These are phyloP conservation scores for Paraphaeosphaeria sporulosa DNA, from an alignment of 2,329 filamentous ascomycete species.

Conservation along the genomic window DNA sequence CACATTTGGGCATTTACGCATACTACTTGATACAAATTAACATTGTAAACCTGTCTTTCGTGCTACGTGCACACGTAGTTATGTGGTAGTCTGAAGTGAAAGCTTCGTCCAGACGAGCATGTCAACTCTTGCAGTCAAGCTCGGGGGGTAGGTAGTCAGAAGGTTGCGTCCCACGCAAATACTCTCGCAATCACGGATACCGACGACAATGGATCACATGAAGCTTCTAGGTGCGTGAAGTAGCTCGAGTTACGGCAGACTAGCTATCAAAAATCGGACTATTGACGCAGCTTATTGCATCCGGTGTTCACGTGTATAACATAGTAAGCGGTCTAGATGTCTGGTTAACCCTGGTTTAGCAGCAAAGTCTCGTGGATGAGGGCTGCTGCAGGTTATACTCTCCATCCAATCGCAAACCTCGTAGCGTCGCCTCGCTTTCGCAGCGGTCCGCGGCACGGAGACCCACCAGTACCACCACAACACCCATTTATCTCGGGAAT, in stretches of 20 bases:
- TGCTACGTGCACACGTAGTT: not conserved
- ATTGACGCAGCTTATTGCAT: too few relatives aligned
- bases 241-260: too few relatives aligned
- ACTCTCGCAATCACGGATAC: too few relatives aligned
- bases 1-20: conserved; percentile 4
- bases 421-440: not conserved
- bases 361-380: not conserved
- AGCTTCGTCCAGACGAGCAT: not conserved
- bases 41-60: not conserved
- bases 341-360: not conserved
- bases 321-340: not conserved
- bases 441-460: not conserved
- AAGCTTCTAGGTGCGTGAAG: too few relatives aligned
- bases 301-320: too few relatives aligned
- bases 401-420: not conserved
- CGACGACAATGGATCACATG: too few relatives aligned
- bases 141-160: not conserved
- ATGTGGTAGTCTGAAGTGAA: not conserved
- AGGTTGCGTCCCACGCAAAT: not conserved
- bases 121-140: too few relatives aligned
- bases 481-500: not conserved
- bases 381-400: not conserved
- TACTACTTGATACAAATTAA: not conserved
- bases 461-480: not conserved
- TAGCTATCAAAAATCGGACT: too few relatives aligned